Conservation (phyloP, 148 eudicot species). For the Cornus florida region DNA sequence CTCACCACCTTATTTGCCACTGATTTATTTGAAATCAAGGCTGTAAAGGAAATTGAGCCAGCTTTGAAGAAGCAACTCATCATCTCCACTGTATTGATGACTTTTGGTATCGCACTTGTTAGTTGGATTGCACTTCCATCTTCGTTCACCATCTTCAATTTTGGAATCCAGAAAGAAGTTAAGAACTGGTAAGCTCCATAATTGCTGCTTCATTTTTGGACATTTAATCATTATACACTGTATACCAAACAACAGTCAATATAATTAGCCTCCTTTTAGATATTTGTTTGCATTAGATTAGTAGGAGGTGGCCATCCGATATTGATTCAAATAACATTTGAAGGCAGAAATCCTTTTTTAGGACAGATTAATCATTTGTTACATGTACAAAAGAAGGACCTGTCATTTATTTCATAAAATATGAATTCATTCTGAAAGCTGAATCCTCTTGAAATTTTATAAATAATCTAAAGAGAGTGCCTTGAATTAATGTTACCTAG, state of each 20-base stretch:
- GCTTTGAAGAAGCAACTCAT: conserved; percentile 77
- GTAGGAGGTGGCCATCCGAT: not conserved
- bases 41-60: conserved; percentile 86
- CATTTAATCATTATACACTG: not conserved
- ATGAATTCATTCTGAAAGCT: not conserved
- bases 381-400: too few relatives aligned
- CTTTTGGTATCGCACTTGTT: conserved; percentile 64
- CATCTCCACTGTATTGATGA: conserved; percentile 84
- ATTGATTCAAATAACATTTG: not conserved
- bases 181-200: conserved; percentile 61
- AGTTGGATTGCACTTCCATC: conserved; percentile 76
- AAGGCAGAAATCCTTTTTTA: not conserved
- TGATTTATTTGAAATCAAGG: conserved; percentile 85
- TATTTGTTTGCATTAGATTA: not conserved
- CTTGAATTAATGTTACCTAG: too few relatives aligned
- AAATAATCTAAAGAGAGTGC: too few relatives aligned
- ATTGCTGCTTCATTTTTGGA: not conserved
- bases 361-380: not conserved
- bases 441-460: not conserved
- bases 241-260: not conserved
- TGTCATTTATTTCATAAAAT: not conserved
- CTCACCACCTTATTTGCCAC: conserved; percentile 88
- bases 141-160: conserved; percentile 77
- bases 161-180: conserved; percentile 80
- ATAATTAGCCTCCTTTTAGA: not conserved